Conservation (phyloP, 1,284 basidiomycete genomes). For the Naganishia sp. region DNA sequence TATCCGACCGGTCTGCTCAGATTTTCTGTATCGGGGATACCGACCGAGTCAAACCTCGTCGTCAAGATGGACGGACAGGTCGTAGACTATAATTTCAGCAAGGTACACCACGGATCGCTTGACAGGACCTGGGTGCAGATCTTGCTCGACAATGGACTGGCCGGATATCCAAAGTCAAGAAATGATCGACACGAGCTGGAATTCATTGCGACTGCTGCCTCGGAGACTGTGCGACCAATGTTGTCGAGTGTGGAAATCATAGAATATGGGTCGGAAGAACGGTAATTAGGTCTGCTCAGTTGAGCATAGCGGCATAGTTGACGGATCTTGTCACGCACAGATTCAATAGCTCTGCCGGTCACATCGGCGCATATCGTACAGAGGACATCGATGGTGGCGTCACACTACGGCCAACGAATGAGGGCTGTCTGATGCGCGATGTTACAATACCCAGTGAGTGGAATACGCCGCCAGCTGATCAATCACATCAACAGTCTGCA, state of each 20-base stretch:
- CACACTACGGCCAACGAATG: slow-evolving; percentile 62
- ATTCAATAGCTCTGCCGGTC: slow-evolving; percentile 63
- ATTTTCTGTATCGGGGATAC: slow-evolving; percentile 76
- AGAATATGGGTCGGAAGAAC: slow-evolving; percentile 67
- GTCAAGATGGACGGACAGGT: slow-evolving; percentile 64
- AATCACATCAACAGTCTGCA: neutral
- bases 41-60: slow-evolving; percentile 60
- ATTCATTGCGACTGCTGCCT: slow-evolving; percentile 56
- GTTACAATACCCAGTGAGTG: slow-evolving; percentile 57
- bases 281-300: slow-evolving; percentile 56
- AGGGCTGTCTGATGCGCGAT: slow-evolving; percentile 78
- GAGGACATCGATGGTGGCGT: slow-evolving; percentile 49
- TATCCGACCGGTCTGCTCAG: slow-evolving; percentile 68
- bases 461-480: neutral
- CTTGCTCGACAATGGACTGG: slow-evolving; percentile 35
- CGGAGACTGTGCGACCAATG: slow-evolving; percentile 60
- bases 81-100: slow-evolving; percentile 35
- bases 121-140: slow-evolving; percentile 53
- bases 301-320: neutral
- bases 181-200: slow-evolving; percentile 62
- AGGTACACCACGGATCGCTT: slow-evolving; percentile 41
- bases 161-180: slow-evolving; percentile 54
- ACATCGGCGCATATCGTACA: slow-evolving; percentile 75
- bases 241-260: slow-evolving; percentile 73
- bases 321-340: slow-evolving; percentile 52